A percentile compares a stretch with the other conserved stretches of the same genome.
These are phyloP conservation scores for Emericellopsis cladophorae DNA, from an alignment of 2,329 filamentous ascomycete genomes.

Conservation along the genomic window DNA sequence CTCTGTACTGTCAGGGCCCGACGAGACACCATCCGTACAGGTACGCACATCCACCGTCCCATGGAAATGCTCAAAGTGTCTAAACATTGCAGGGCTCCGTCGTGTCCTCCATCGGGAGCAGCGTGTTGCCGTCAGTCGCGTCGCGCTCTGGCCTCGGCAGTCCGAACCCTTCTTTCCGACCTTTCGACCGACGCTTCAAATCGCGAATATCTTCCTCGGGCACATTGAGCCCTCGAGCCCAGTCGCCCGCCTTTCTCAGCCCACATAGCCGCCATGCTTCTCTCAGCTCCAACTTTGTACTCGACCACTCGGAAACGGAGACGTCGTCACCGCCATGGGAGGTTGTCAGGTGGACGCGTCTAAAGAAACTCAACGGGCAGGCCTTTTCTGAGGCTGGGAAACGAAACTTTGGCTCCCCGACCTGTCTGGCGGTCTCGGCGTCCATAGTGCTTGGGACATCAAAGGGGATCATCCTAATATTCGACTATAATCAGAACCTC, in stretches of 20 bases:
- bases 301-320: constrained; percentile 53
- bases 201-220: constrained; percentile 56
- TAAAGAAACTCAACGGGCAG: constrained; percentile 80
- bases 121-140: constrained; percentile 55
- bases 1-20: constrained; percentile 61
- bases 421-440: constrained; percentile 78
- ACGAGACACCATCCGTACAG: constrained; percentile 75
- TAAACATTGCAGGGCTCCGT: constrained; percentile 37
- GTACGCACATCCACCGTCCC: constrained; percentile 31
- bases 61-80: constrained; percentile 11
- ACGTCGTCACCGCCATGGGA: constrained; percentile 82
- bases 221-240: constrained; percentile 46
- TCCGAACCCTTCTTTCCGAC: constrained; percentile 73
- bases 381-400: constrained; percentile 86
- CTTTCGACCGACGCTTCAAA: constrained; percentile 91
- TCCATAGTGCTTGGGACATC: constrained; percentile 84
- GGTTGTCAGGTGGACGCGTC: constrained; percentile 87
- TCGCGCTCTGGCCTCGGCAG: constrained; percentile 53
- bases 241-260: constrained; percentile 67
- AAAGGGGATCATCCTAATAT: constrained; percentile 87
- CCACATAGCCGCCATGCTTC: constrained; percentile 73
- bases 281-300: constrained; percentile 54
- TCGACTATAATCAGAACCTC: constrained; percentile 93
- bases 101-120: constrained; percentile 59
- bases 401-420: constrained; percentile 84